Conservation (phyloP, 805 yeast species). For the Pichia thaimueangensis region DNA sequence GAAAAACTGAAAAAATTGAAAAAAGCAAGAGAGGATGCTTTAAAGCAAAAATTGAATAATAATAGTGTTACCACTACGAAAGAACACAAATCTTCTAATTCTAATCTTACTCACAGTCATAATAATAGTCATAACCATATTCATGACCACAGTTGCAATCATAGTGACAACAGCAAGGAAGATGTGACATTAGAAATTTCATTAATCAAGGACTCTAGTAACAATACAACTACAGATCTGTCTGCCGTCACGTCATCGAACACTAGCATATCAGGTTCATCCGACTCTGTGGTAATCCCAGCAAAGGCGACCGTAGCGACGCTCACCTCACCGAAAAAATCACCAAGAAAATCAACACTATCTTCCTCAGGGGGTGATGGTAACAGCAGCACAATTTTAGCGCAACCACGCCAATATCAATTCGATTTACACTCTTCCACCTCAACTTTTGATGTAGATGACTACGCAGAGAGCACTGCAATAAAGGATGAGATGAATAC, state of each 20-base stretch:
- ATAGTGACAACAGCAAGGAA: too few species aligned
- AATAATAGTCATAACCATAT: too few species aligned
- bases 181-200: neutral
- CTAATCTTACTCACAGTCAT: too few species aligned
- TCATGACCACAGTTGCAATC: too few species aligned
- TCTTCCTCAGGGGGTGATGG: neutral
- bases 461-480: slow-evolving; percentile 8
- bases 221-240: too few species aligned
- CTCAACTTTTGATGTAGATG: slow-evolving; percentile 14
- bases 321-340: neutral
- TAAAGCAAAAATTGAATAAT: slow-evolving; percentile 1
- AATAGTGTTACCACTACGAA: neutral
- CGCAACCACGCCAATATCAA: neutral
- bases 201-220: too few species aligned
- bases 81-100: neutral
- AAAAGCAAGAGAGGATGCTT: slow-evolving; percentile 12
- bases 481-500: neutral
- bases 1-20: slow-evolving; percentile 38
- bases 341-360: neutral
- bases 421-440: slow-evolving; percentile 1
- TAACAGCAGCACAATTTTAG: neutral
- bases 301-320: neutral
- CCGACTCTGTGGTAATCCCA: neutral
- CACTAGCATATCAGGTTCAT: neutral
- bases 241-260: neutral